These are phyloP conservation scores for Prunus davidiana DNA, from an alignment of 306 rosid genomes.

Conservation along the genomic window DNA sequence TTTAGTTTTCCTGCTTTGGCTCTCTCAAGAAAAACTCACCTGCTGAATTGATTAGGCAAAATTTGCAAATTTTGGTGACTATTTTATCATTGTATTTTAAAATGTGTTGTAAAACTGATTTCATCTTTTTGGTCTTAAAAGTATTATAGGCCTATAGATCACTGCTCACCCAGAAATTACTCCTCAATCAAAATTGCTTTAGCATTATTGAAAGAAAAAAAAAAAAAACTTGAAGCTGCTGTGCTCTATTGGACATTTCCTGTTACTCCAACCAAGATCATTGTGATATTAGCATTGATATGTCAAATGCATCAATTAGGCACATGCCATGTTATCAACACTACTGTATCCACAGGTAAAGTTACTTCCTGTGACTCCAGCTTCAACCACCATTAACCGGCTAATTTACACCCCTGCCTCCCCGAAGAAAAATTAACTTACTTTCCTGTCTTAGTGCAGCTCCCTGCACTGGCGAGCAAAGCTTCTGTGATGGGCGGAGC, in stretches of 20 bases:
- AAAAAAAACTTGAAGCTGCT: not conserved
- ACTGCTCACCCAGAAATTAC: not conserved
- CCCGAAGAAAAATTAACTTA: not conserved
- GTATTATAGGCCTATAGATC: not conserved
- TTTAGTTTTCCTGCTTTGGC: not conserved
- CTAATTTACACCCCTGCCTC: not conserved
- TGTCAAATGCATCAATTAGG: no score
- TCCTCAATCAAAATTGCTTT: not conserved
- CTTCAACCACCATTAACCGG: not conserved
- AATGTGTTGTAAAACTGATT: not conserved
- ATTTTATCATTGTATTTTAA: not conserved
- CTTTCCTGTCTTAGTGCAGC: not conserved
- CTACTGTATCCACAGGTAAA: not conserved
- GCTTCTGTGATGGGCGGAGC: no score
- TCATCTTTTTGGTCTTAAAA: not conserved
- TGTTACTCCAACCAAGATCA: no score
- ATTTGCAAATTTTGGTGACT: not conserved
- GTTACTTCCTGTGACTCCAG: not conserved
- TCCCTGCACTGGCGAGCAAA: not conserved
- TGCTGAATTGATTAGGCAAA: not conserved
- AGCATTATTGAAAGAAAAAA: not conserved
- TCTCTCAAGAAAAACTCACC: not conserved
- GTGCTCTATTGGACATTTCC: not conserved
- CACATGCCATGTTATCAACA: no score
- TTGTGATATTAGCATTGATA: no score